Conservation (phyloP, 1,284 basidiomycete genomes). For the Gymnopus androsaceus region DNA sequence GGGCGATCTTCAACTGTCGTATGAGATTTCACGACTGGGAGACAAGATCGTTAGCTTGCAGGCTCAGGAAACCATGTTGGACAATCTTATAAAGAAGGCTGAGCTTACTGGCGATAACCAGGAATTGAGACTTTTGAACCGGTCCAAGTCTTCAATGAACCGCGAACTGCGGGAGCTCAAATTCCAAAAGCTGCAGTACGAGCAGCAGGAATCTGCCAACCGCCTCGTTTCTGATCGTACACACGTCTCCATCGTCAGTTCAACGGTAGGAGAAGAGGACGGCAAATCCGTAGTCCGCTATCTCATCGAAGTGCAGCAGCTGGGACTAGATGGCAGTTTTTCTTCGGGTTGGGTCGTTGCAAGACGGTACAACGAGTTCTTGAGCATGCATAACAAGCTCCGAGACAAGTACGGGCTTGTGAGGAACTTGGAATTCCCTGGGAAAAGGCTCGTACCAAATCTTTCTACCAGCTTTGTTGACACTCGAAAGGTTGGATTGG, state of each 20-base stretch:
- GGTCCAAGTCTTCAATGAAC: conserved; percentile 79
- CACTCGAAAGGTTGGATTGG: conserved; percentile 73
- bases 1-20: conserved; percentile 83
- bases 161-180: conserved; percentile 82
- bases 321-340: conserved; percentile 73
- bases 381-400: conserved; percentile 83
- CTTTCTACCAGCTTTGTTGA: conserved; percentile 86
- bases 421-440: conserved; percentile 81
- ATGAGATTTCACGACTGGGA: conserved; percentile 77
- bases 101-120: conserved; percentile 89
- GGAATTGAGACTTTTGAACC: conserved; percentile 81
- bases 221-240: conserved; percentile 80
- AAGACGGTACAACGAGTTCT: conserved; percentile 92
- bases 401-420: conserved; percentile 73
- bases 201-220: conserved; percentile 87
- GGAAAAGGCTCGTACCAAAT: conserved; percentile 85
- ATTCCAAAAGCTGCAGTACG: conserved; percentile 90
- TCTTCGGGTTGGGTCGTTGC: conserved; percentile 90
- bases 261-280: conserved; percentile 76
- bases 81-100: conserved; percentile 88
- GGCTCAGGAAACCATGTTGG: conserved; percentile 81
- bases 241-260: conserved; percentile 75
- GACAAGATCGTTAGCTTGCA: conserved; percentile 77
- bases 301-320: conserved; percentile 88
- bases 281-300: conserved; percentile 91